Base-by-base conservation (phyloP, 2,329 filamentous ascomycete species). In the Nigrograna mackinnonii region DNA sequence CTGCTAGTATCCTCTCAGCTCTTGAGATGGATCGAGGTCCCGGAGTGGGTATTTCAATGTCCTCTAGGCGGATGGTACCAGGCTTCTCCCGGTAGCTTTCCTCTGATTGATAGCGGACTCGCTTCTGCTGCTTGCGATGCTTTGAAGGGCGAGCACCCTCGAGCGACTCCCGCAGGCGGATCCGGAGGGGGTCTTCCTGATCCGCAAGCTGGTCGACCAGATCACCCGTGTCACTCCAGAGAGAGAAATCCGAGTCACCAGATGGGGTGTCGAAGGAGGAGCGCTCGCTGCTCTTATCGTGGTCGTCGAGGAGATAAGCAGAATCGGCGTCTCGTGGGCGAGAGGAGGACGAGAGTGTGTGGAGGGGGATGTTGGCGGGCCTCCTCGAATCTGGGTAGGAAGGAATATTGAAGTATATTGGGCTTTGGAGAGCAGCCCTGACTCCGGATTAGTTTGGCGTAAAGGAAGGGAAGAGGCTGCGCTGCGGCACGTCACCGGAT, bases 221-320 rank as follows among this genome's bases (percentile, higher is more conserved):
- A 72, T 97, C 94, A 64, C 91, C 92, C 33, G 92, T 96, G 70
- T 96, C 91, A 65, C 89, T 91, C 91, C 90, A 96, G 58, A 88
- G 83, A 45, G 85, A 89, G 69, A 89, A 88, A 60, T 86, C 83
- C 47, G 83, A 87, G 67, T 78, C 77, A 47, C 69, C 75, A 51
- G 80, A 83, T 43, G 77, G 78, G 60, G 70, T 69, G 59, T 75
- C 73, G 49, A 71, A 72, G 62, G 80, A 82, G 55, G 76, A 79
- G 65, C 74, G 75, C 58, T 74, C 72, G 60, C 71, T 74, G 63
- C 59, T 63, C 64, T 76, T 75, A 64, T 75, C 78, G 72, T 74
- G 73, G 59, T 69, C 68, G 52, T 65, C 54, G 45, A 68, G 64
- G 34, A 67, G 66, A 64, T 65, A 60, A 57, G 63, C 63, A 17